Evolutionary conservation across 2,329 filamentous ascomycete species (phyloP), one percentile per base, ranked within the genome.

Genomic region (Nemania sp.): DNA sequence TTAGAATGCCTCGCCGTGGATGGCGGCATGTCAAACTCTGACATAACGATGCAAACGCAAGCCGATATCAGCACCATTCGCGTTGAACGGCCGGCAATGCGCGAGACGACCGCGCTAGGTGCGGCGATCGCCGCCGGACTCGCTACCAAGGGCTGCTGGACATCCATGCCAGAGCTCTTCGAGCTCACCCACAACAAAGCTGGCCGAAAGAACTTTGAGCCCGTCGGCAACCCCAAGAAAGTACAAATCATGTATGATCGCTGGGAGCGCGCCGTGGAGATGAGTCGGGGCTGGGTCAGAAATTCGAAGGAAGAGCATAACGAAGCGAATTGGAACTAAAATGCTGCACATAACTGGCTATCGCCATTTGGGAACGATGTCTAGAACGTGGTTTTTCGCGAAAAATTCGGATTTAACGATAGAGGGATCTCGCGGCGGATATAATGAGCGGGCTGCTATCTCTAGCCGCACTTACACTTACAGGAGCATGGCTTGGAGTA

Each of bases 1-100:
- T 80, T 96, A 26, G 80, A 83, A 53, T 83, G 86, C 61, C 79
- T 96, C 37, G 87, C 89, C 28, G 91, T 96, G 37, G 91, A 96
- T 67, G 91, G 91, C 52, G 91, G 91, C 54, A 90, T 96, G 80
- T 91, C 88, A 65, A 93, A 90, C 73, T 93, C 89, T 9, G 88
- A 92, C 68, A 79, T 96, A 51, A 91, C 87, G 74, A 96, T 96
- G 91, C 91, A 88, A 80, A 91, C 89, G 5, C 91, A 96, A 80
- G 88, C 91, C 59, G 88, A 96, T 73, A 82, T 96, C 45, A 90
- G 89, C 64, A 75, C 86, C 51, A 94, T 96, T 62, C 88, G 86
- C 23, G 88, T 96, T 56, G 84, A 92, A 70, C 85, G 91, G 20
- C 91, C 91, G 0, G 81, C 84, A 51, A 96, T 96, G 91, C 86